These are phyloP conservation scores for Cadophora gregata DNA, from an alignment of 2,329 filamentous ascomycete species.

Conservation along the genomic window DNA sequence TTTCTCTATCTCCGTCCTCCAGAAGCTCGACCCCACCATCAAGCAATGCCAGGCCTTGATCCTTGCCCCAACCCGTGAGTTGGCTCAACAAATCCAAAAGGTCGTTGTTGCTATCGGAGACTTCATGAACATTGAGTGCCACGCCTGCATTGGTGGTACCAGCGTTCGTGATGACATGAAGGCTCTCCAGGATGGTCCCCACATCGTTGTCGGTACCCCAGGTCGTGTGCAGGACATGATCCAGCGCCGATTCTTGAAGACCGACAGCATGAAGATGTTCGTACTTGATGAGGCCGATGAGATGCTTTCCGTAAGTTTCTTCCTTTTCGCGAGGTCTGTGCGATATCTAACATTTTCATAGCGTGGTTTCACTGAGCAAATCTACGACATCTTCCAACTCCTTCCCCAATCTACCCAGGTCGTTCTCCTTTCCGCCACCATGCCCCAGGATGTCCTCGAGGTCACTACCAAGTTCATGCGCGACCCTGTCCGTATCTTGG, in stretches of 20 bases:
- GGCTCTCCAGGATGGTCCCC: slow-evolving; percentile 92
- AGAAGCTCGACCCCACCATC: slow-evolving; percentile 95
- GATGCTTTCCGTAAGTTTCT: slow-evolving; percentile 82
- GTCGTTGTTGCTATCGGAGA: slow-evolving; percentile 98
- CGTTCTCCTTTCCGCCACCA: slow-evolving; percentile 95
- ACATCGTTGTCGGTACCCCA: slow-evolving; percentile 97
- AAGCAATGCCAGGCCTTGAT: slow-evolving; percentile 99
- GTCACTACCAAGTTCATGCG: slow-evolving; percentile 99
- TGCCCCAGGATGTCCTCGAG: slow-evolving; percentile 98
- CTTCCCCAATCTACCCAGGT: slow-evolving; percentile 98
- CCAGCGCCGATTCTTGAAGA: slow-evolving; percentile 95
- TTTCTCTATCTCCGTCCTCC: slow-evolving; percentile 98
- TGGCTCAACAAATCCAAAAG: slow-evolving; percentile 99
- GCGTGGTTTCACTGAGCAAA: slow-evolving; percentile 99
- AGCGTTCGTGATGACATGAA: slow-evolving; percentile 99
- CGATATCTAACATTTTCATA: slow-evolving; percentile 51
- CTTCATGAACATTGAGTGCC: slow-evolving; percentile 99
- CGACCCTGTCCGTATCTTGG: slow-evolving; percentile 96
- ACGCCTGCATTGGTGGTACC: slow-evolving; percentile 98
- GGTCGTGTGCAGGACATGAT: slow-evolving; percentile 99
- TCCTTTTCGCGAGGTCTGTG: slow-evolving; percentile 1
- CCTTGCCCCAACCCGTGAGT: slow-evolving; percentile 95
- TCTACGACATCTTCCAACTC: slow-evolving; percentile 99
- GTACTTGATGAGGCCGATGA: slow-evolving; percentile 99
- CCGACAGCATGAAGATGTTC: slow-evolving; percentile 99